Evolutionary conservation across 176 grass and related monocot genomes (phyloP).

Genomic region (Secale cereale): DNA sequence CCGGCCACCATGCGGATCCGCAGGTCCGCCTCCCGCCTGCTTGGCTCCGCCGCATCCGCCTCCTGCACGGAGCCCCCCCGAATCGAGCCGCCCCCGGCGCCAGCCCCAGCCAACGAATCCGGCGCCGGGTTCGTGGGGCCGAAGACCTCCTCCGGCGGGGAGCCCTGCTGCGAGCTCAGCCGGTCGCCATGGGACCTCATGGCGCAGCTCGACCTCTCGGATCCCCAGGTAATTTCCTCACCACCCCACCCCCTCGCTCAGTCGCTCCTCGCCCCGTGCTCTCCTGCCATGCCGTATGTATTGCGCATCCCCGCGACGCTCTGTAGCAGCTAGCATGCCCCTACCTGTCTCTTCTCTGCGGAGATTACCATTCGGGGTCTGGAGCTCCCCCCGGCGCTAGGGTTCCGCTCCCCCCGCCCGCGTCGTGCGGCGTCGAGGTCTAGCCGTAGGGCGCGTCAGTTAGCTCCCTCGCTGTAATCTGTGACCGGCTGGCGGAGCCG

Average conservation of each 20-base stretch:
- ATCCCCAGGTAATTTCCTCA: constrained; percentile 18
- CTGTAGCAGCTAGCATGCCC: not conserved
- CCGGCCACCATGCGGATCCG: constrained; percentile 40
- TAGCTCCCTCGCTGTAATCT: not conserved
- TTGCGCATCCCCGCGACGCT: not conserved
- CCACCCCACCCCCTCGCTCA: not conserved
- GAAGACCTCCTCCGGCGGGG: not conserved
- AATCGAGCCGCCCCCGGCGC: not conserved
- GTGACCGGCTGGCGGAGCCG: not conserved
- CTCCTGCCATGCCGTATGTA: not conserved
- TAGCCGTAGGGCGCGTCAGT: not conserved
- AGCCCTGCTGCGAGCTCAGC: constrained; percentile 25
- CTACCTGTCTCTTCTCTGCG: not conserved
- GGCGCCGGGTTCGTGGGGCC: no score
- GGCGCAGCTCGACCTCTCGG: constrained; percentile 6
- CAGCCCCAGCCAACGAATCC: not conserved
- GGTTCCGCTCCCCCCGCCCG: not conserved
- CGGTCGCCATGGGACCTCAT: constrained; percentile 46
- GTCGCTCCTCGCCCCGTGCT: not conserved
- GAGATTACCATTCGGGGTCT: not conserved
- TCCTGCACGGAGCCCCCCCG: not conserved
- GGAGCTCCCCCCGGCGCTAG: no score
- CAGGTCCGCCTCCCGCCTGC: constrained; percentile 33
- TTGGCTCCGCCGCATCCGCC: not conserved
- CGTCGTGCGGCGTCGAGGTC: not conserved